These are phyloP conservation scores for Aegle marmelos DNA, from an alignment of 345 rosid genomes.

Conservation along the genomic window DNA sequence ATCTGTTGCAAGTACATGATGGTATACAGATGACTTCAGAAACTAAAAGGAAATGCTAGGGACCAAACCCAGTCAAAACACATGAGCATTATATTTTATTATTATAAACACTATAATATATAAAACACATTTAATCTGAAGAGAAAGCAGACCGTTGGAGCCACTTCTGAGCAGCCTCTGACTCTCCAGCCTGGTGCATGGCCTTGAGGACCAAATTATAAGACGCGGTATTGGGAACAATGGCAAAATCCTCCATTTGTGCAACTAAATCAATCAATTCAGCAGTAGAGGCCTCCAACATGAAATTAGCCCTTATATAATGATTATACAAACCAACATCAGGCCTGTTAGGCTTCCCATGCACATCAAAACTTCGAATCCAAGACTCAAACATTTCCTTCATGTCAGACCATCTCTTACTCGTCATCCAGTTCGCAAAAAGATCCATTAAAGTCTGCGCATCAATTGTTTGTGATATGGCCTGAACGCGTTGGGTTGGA, in stretches of 20 bases:
- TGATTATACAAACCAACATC: slow-evolving; percentile 68
- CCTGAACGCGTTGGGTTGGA: slow-evolving; percentile 34
- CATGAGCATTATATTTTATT: background rate
- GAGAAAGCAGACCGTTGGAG: slow-evolving; percentile 57
- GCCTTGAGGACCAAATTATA: slow-evolving; percentile 79
- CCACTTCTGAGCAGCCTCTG: slow-evolving; percentile 72
- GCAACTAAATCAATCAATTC: slow-evolving; percentile 72
- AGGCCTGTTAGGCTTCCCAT: slow-evolving; percentile 84
- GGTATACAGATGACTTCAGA: slow-evolving; percentile 8
- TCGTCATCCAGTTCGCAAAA: slow-evolving; percentile 75
- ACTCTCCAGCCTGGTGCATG: slow-evolving; percentile 59
- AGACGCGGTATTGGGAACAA: slow-evolving; percentile 73
- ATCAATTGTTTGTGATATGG: slow-evolving; percentile 48
- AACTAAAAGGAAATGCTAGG: background rate
- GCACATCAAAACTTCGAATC: slow-evolving; percentile 71
- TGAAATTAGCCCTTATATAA: slow-evolving; percentile 78
- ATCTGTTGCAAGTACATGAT: background rate
- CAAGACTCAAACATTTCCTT: slow-evolving; percentile 76
- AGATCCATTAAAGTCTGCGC: slow-evolving; percentile 43
- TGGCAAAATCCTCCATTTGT: slow-evolving; percentile 60
- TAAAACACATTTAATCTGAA: background rate
- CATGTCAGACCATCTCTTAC: slow-evolving; percentile 77
- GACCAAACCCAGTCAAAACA: background rate
- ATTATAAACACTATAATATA: background rate
- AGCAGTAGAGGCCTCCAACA: slow-evolving; percentile 53